phyloP scores from a whole-genome alignment of 75 land plant species.

The Picea sitchensis region DNA sequence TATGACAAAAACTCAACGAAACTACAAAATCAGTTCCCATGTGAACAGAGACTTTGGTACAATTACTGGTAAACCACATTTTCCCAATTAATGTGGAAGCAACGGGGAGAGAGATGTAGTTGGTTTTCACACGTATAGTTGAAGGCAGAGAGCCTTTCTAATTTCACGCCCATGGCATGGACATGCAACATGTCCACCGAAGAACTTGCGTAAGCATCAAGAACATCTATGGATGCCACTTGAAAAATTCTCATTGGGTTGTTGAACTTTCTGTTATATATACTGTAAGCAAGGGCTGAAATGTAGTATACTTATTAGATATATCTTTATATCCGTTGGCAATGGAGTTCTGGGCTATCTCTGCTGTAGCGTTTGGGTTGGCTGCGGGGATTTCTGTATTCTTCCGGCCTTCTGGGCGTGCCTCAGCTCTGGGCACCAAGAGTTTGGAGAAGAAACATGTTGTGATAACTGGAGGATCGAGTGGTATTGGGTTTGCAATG shows the following conservation, averaged over 20 bases:
- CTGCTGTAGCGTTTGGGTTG: not conserved
- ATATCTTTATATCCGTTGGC: not conserved
- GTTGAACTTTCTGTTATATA: too few species aligned
- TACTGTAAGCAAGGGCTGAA: too few species aligned
- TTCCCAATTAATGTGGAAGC: too few species aligned
- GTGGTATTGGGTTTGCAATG: constrained; percentile 34
- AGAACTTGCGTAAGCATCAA: not conserved
- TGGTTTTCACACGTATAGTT: too few species aligned
- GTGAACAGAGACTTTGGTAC: too few species aligned
- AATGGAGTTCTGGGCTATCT: not conserved
- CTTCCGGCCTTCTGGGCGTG: not conserved
- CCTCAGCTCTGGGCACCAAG: not conserved
- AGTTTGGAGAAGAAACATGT: constrained; percentile 23
- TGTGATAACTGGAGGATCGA: constrained; percentile 32
- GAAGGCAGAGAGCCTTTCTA: too few species aligned
- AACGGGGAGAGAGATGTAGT: too few species aligned
- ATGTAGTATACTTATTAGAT: not conserved
- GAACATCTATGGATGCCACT: not conserved
- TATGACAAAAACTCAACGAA: too few species aligned
- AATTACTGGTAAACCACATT: too few species aligned
- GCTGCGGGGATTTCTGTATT: not conserved
- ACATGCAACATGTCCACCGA: not conserved
- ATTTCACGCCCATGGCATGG: not conserved
- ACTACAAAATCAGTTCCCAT: too few species aligned
- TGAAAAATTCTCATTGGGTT: not conserved